These are phyloP conservation scores for Hemerocallis citrina DNA, from an alignment of 106 monocot genomes.

Conservation along the genomic window DNA sequence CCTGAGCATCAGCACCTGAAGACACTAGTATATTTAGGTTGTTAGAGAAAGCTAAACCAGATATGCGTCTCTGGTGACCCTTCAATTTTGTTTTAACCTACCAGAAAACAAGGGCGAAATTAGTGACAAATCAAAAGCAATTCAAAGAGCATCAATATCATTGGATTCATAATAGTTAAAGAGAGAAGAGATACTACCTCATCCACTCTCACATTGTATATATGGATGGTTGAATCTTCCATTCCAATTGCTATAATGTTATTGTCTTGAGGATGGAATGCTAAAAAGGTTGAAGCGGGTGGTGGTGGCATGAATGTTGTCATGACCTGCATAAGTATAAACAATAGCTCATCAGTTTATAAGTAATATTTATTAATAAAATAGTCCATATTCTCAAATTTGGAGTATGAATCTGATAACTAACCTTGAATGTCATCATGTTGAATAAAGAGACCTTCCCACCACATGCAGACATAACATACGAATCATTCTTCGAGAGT, in stretches of 20 bases:
- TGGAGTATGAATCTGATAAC: background rate
- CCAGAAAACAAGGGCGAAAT: background rate
- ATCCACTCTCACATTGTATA: conserved; percentile 81
- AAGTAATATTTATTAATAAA: background rate
- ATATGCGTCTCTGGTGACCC: conserved; percentile 77
- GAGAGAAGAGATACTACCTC: conserved; percentile 33
- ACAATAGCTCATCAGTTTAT: background rate
- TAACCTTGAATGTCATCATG: conserved; percentile 27
- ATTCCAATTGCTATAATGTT: conserved; percentile 94
- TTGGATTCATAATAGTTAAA: no score
- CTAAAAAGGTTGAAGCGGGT: conserved; percentile 88
- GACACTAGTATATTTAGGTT: conserved; percentile 70
- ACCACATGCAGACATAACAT: conserved; percentile 32
- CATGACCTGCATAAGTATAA: conserved; percentile 48
- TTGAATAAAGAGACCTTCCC: conserved; percentile 32
- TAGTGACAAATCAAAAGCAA: background rate
- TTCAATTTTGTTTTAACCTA: conserved; percentile 82
- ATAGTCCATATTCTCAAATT: background rate
- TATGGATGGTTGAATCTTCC: conserved; percentile 92
- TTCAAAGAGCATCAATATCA: background rate
- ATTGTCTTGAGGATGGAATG: conserved; percentile 96
- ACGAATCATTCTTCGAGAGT: conserved; percentile 27
- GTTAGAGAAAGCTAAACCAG: conserved; percentile 85
- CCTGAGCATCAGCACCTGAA: conserved; percentile 95
- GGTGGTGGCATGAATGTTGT: conserved; percentile 91